Evolutionary conservation across 2,329 filamentous ascomycete genomes (phyloP).

Genomic region (Penicillium fuscoglaucum): DNA sequence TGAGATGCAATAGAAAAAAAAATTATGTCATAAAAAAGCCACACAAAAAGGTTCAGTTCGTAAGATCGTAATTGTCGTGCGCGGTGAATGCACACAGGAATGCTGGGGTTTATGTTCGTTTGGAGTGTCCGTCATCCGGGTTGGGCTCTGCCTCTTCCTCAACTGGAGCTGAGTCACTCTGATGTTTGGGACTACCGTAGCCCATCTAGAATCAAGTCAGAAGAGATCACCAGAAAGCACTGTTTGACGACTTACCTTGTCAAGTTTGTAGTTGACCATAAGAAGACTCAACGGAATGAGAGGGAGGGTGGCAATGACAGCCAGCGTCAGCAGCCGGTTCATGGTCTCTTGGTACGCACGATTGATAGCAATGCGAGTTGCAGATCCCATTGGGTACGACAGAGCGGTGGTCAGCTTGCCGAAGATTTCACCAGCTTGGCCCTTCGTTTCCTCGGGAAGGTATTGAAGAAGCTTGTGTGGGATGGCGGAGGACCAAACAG

Average conservation of each 20-base stretch:
- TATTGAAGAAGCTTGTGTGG: slow-evolving; percentile 52
- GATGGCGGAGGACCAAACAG: slow-evolving; percentile 65
- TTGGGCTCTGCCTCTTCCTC: slow-evolving; percentile 19
- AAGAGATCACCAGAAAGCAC: not conserved
- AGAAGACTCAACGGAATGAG: slow-evolving; percentile 57
- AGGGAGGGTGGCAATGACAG: slow-evolving; percentile 56
- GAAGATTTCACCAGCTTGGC: slow-evolving; percentile 52
- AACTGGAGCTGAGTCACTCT: slow-evolving; percentile 12
- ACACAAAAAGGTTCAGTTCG: not conserved
- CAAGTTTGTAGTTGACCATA: slow-evolving; percentile 61
- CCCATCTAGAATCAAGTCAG: slow-evolving; percentile 30
- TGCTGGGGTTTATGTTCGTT: slow-evolving; percentile 26
- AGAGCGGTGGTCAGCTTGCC: slow-evolving; percentile 55
- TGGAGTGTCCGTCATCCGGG: slow-evolving; percentile 24
- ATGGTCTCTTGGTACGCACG: slow-evolving; percentile 66
- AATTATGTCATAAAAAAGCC: not conserved
- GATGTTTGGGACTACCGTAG: slow-evolving; percentile 16
- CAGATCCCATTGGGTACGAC: slow-evolving; percentile 58
- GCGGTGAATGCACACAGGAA: not conserved
- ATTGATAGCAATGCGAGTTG: slow-evolving; percentile 61
- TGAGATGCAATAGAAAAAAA: slow-evolving; percentile 11
- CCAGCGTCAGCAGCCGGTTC: slow-evolving; percentile 58
- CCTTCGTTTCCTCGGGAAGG: slow-evolving; percentile 49
- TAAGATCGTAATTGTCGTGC: slow-evolving; percentile 16
- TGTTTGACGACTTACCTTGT: slow-evolving; percentile 41